Evolutionary conservation across 2,329 filamentous ascomycete genomes (phyloP).

Genomic region (Nemania sp.): DNA sequence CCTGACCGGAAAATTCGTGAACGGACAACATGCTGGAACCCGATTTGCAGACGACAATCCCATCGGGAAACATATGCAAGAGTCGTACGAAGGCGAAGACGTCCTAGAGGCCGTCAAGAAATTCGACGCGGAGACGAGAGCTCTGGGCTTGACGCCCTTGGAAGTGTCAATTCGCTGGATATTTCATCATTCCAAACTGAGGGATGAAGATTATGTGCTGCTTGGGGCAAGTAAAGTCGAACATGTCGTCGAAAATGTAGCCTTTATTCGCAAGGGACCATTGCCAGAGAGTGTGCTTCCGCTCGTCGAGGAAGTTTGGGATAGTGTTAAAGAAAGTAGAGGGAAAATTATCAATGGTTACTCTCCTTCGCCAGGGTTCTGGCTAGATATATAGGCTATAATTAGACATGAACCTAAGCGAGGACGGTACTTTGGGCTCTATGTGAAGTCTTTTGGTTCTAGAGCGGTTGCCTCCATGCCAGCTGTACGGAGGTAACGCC

Average conservation of each 20-base stretch:
- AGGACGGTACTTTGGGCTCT: too few relatives aligned
- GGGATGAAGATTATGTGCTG: conserved; percentile 38
- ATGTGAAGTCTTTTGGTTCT: too few relatives aligned
- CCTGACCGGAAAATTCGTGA: conserved; percentile 40
- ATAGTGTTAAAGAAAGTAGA: conserved; percentile 24
- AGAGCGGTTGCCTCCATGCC: too few relatives aligned
- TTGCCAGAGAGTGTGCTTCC: conserved; percentile 34
- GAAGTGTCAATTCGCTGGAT: conserved; percentile 45
- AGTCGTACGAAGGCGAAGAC: conserved; percentile 38
- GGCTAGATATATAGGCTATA: too few relatives aligned
- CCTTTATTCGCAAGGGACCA: conserved; percentile 38
- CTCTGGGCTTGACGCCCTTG: conserved; percentile 32
- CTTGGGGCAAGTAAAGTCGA: conserved; percentile 40
- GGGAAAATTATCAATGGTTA: conserved; percentile 23
- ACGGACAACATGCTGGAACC: conserved; percentile 33
- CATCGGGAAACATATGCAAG: conserved; percentile 24
- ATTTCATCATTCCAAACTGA: conserved; percentile 38
- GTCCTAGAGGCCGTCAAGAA: conserved; percentile 37
- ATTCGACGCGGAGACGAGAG: conserved; percentile 35
- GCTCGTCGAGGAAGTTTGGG: conserved; percentile 31
- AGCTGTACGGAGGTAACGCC: too few relatives aligned
- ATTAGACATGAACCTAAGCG: too few relatives aligned
- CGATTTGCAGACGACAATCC: conserved; percentile 35
- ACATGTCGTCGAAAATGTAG: conserved; percentile 40
- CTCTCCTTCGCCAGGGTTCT: too few relatives aligned